A percentile compares a stretch with the other conserved stretches of the same genome.
These are phyloP conservation scores for Cystobasidium sp. DNA, from an alignment of 1,284 basidiomycete genomes.

Conservation along the genomic window DNA sequence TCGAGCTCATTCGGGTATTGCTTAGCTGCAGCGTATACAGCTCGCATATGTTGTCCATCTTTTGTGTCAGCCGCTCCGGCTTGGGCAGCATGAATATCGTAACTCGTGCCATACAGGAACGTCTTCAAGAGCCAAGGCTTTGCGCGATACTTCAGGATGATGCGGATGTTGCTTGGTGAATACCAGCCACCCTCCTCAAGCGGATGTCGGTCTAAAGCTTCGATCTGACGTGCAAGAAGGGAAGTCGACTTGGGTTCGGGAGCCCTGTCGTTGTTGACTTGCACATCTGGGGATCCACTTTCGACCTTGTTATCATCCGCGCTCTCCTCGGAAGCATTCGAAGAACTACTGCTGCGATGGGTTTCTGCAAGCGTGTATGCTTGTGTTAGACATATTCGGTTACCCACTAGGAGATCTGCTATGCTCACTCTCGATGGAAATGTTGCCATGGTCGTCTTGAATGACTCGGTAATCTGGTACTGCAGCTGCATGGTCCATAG, in stretches of 20 bases:
- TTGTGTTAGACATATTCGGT: neutral
- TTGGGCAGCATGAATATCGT: slow-evolving; percentile 55
- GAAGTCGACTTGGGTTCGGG: neutral
- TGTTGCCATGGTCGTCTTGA: slow-evolving; percentile 18
- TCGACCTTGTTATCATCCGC: slow-evolving; percentile 40
- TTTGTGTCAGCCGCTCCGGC: slow-evolving; percentile 55
- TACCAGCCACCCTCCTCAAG: slow-evolving; percentile 39
- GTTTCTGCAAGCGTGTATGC: neutral
- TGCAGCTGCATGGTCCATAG: slow-evolving; percentile 38
- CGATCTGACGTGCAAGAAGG: slow-evolving; percentile 24
- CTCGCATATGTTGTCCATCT: slow-evolving; percentile 56
- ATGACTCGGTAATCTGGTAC: slow-evolving; percentile 59
- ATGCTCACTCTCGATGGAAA: neutral
- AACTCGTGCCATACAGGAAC: slow-evolving; percentile 28
- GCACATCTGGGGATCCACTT: slow-evolving; percentile 30
- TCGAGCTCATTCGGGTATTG: slow-evolving; percentile 62
- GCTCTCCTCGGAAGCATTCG: slow-evolving; percentile 26
- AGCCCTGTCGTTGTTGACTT: slow-evolving; percentile 17
- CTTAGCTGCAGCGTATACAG: slow-evolving; percentile 57
- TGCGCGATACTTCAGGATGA: slow-evolving; percentile 54
- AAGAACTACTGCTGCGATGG: slow-evolving; percentile 2
- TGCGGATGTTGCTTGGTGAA: slow-evolving; percentile 57
- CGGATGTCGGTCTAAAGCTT: slow-evolving; percentile 22
- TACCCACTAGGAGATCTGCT: neutral
- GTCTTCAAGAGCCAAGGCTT: slow-evolving; percentile 21